Base-by-base conservation (phyloP, 352 stramenopile genomes). In the Globisporangium cystogenes region DNA sequence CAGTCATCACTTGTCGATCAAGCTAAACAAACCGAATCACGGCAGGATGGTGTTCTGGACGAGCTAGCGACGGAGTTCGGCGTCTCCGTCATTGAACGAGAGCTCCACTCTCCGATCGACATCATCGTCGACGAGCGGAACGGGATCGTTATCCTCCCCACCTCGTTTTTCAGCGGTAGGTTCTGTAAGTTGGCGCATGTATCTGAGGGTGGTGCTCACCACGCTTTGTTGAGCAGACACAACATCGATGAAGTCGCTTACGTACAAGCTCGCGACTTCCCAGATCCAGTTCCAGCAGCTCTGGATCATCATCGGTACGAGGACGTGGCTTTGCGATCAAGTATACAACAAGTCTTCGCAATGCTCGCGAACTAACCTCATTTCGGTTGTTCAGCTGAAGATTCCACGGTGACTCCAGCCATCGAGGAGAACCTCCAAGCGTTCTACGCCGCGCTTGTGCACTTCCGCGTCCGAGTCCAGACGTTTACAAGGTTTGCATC, bases 101-200 rank as follows among this genome's bases (percentile, higher is more conserved):
- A 89, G 39, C 59, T 91, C 20, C 63, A 62, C 23, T 27, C 55
- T 35, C 70, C 70, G 14, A 69, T 91, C 41, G 74, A 83, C 51
- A 59, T 89, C 15, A 33, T 89, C n/a, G 52, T 91, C 6, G 80
- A 91, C 37, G 80, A 91, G 35, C 64, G 64, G 46, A 89, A 86
- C 37, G 79, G 60, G 10, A 67, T 89, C 42, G 79, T 67, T 36
- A 36, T 89, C 8, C 43, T 84, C 11, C 40, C 55, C 33, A 48
- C 59, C 14, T 35, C 39, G 16, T 62, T 65, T 7, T 81, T 91
- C 29, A 41, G 62, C 62, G 68, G 80, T 89, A 36, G 46, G 49
- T 50, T 23, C 5, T 49, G 16, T 1, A 35, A 14, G 21, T 7
- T 6, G n/a, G 4, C 7, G 23, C 43, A 37, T 16, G 7, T 1